phyloP scores from a whole-genome alignment of 2,329 filamentous ascomycete genomes.

The Colletotrichum brevisporum region DNA sequence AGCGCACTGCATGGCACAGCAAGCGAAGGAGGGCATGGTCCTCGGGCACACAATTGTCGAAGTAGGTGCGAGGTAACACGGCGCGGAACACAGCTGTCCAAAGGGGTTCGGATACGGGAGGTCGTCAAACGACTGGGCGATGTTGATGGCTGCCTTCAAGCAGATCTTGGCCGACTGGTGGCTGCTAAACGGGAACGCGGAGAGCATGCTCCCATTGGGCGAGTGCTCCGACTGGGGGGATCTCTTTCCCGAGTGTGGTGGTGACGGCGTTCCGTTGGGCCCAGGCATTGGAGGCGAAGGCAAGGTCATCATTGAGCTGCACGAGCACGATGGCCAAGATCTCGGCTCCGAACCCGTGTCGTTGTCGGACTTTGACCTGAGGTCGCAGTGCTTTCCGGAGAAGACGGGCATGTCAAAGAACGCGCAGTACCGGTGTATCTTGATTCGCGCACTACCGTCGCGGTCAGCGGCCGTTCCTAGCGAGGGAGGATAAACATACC shows the following conservation, averaged over 20 bases:
- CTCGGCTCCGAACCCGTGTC: constrained; percentile 47
- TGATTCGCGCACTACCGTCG: constrained; percentile 60
- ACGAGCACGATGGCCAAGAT: constrained; percentile 53
- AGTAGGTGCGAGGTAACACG: constrained; percentile 52
- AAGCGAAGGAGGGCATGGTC: constrained; percentile 61
- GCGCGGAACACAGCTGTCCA: constrained; percentile 50
- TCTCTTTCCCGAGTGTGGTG: constrained; percentile 41
- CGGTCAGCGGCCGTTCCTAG: constrained; percentile 6
- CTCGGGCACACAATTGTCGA: constrained; percentile 57
- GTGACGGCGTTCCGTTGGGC: constrained; percentile 47
- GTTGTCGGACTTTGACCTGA: constrained; percentile 51
- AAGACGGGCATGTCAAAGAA: constrained; percentile 66
- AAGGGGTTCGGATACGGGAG: constrained; percentile 62
- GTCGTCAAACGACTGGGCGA: constrained; percentile 60
- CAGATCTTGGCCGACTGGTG: constrained; percentile 65
- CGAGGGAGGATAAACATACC: constrained; percentile 46
- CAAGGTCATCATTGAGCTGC: constrained; percentile 47
- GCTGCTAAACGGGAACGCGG: constrained; percentile 58
- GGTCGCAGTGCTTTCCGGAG: constrained; percentile 63
- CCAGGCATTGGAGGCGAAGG: constrained; percentile 48
- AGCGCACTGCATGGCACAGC: constrained; percentile 62
- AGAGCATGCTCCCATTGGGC: constrained; percentile 33
- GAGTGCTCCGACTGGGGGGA: constrained; percentile 41
- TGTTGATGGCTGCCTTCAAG: constrained; percentile 62
- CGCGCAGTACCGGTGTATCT: constrained; percentile 65